Percentiles rank a stretch among this genome's conserved stretches.
These are phyloP conservation scores for Coemansia sp. DNA, from an alignment of 192 early-diverging fungal genomes.

Conservation along the genomic window DNA sequence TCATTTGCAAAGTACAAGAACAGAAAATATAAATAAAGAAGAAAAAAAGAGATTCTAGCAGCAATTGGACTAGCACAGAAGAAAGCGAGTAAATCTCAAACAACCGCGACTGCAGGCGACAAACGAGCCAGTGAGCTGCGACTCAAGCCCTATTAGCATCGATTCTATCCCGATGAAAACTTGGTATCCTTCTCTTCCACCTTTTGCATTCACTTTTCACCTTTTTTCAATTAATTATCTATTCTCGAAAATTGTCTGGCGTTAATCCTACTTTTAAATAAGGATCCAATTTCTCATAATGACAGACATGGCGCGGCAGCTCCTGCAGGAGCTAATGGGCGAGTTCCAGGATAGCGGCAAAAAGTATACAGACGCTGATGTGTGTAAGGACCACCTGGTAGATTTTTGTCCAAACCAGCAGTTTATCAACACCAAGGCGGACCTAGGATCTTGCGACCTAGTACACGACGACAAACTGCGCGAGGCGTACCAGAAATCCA, in stretches of 20 bases:
- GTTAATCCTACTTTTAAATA: background rate
- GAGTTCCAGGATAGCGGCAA: constrained; percentile 46
- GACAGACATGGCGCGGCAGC: constrained; percentile 55
- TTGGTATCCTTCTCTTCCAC: background rate
- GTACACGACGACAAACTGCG: constrained; percentile 83
- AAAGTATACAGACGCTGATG: constrained; percentile 48
- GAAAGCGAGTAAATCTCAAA: background rate
- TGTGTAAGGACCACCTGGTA: constrained; percentile 82
- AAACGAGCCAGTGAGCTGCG: constrained; percentile 1
- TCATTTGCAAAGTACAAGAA: constrained; percentile 21
- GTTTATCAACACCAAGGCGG: constrained; percentile 89
- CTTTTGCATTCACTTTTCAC: background rate
- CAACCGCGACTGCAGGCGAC: background rate
- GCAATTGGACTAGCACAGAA: background rate
- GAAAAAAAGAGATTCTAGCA: background rate
- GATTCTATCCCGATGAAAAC: background rate
- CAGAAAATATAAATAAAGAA: background rate
- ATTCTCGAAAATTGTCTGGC: background rate
- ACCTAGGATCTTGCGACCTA: constrained; percentile 70
- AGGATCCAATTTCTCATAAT: constrained; percentile 16
- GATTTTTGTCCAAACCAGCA: constrained; percentile 79
- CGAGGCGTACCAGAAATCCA: constrained; percentile 60
- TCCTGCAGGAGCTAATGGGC: constrained; percentile 58
- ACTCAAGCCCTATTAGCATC: background rate
- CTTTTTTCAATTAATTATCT: background rate